These are phyloP conservation scores for Ciborinia camelliae DNA, from an alignment of 2,329 filamentous ascomycete genomes.

Conservation along the genomic window DNA sequence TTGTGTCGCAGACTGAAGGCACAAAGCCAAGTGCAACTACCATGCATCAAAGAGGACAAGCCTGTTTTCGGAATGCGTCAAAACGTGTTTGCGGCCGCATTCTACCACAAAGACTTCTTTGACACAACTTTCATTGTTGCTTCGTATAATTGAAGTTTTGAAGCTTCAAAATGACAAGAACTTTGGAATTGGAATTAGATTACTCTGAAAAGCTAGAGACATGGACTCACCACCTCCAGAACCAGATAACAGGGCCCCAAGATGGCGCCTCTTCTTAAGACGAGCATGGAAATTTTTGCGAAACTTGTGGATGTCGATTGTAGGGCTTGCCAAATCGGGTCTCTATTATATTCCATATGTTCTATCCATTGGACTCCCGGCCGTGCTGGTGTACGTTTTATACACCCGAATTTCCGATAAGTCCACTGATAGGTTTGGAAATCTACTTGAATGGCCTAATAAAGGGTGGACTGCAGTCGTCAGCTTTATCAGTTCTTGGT, in stretches of 20 bases:
- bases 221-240: no score
- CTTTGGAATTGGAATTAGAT: not conserved
- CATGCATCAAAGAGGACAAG: not conserved
- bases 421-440: no score
- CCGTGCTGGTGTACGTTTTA: not conserved
- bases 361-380: not conserved
- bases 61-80: conserved; percentile 3
- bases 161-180: not conserved
- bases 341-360: not conserved
- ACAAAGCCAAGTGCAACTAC: not conserved
- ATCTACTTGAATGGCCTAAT: no score
- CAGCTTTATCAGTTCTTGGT: no score
- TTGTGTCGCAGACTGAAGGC: not conserved
- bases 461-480: no score
- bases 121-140: not conserved
- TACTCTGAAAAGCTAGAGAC: no score
- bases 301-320: not conserved
- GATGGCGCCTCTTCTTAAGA: no score
- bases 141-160: not conserved
- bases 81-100: not conserved
- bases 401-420: not conserved
- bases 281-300: not conserved
- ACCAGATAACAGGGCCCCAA: no score
- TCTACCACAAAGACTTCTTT: conserved; percentile 14
- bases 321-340: not conserved